Percentiles rank a stretch among this genome's conserved stretches.
Evolutionary conservation across 148 eudicot genomes (phyloP).

Genomic region (Rhododendron williamsianum): DNA sequence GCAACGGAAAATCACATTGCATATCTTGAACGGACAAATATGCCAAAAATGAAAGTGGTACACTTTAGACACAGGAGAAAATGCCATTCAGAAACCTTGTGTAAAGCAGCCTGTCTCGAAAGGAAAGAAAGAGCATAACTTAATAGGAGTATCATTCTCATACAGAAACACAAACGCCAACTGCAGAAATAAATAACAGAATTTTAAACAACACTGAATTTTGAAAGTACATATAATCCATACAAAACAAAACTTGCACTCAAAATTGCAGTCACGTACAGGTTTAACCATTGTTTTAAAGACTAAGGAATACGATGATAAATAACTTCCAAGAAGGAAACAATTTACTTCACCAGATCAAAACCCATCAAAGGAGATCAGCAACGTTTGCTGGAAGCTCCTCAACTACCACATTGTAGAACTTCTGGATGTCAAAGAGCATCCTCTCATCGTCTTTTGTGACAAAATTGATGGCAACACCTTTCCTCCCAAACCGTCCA

Average conservation of each 20-base stretch:
- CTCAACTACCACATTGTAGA: constrained; percentile 58
- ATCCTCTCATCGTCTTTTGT: constrained; percentile 62
- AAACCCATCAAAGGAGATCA: constrained; percentile 47
- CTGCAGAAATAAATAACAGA: background rate
- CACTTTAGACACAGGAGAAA: too few species aligned
- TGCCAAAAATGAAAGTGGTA: too few species aligned
- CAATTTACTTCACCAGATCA: constrained; percentile 4
- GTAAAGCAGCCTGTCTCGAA: background rate
- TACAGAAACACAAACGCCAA: background rate
- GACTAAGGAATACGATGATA: constrained; percentile 9
- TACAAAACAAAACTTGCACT: constrained; percentile 18
- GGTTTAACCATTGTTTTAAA: constrained; percentile 10
- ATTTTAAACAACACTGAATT: constrained; percentile 11
- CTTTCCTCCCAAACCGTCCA: constrained; percentile 80
- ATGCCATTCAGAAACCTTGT: background rate
- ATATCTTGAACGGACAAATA: too few species aligned
- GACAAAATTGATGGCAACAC: constrained; percentile 75
- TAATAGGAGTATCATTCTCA: background rate
- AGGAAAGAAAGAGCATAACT: background rate
- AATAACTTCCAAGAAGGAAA: constrained; percentile 9
- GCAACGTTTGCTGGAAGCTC: constrained; percentile 79
- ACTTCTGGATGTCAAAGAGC: constrained; percentile 69
- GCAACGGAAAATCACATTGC: too few species aligned
- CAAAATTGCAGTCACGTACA: constrained; percentile 7
- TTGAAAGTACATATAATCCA: constrained; percentile 11